Base-by-base conservation (phyloP, 768 basidiomycete genomes). In the Boletellus ananas region DNA sequence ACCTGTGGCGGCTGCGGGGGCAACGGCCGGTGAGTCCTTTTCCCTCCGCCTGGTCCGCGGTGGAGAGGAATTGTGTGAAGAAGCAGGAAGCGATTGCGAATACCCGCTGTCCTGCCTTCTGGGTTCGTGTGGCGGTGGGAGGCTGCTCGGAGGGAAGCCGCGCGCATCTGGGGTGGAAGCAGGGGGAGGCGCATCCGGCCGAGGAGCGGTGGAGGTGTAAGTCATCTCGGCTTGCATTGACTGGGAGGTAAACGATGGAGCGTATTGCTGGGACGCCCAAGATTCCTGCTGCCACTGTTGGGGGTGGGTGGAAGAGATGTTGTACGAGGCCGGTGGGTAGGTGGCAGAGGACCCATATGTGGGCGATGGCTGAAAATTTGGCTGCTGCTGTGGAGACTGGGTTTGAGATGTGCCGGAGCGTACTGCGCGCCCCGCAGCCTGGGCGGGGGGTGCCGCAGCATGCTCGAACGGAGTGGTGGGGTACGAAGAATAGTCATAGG, bases 401-500 rank as follows among this genome's bases (percentile, higher is more conserved):
- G 68, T 59, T 49, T 70, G 69, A 40, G 69, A 62, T 45, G 70
- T 58, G 52, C 54, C 56, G 31, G 68, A 55, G 52, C 60, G 65
- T 50, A 57, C 59, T 35, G 56, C 17, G 23, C 62, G 74, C 50
- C 56, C 62, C 54, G 63, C 56, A n/a, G 59, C 52, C 49, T 61
- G 71, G 56, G 65, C 46, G 49, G 60, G 51, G 50, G 63, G 62
- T 41, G 60, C 60, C 6, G 58, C 41, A 6, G 57, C 35, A 10
- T 52, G 52, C 38, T 63, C 64, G 42, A 57, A 67, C 4, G 67
- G 55, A 8, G 68, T 51, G 25, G 61, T 57, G 23, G 62, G 66
- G 51, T 79, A 77, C 48, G 73, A 64, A 27, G 75, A 42, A 62
- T 81, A 82, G 55, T 78, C 78, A 62, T 85, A 84, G 50, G 71